Evolutionary conservation across 768 basidiomycete species (phyloP), one percentile per base, ranked within the genome.

Genomic region (Termitomyces heimii): DNA sequence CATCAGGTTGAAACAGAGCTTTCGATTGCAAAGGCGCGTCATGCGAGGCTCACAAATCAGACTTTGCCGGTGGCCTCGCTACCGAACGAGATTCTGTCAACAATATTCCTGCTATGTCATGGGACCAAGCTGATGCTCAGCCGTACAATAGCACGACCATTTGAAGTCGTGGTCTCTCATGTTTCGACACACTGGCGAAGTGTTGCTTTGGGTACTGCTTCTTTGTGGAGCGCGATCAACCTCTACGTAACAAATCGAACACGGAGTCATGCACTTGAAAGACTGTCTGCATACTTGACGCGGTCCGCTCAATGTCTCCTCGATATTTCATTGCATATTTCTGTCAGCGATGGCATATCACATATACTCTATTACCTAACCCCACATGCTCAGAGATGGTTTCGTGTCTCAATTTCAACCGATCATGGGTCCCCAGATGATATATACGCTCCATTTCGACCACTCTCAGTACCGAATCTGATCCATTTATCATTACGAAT

Each of bases 181-280:
- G 77, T 82, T 3, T 82, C 75, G 5, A 66, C 66, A 34, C 67
- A 66, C 39, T 83, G 80, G 79, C 71, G 80, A 20, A 62, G 68
- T 13, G 56, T 77, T 13, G 72, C 73, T 10, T 61, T 77, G 34
- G 64, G 65, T 13, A 77, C 73, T 0, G 75, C 78, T 4, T 64
- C 75, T 4, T 64, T 82, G 1, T 83, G 82, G 82, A 74, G 70
- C 39, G 66, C 62, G 32, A 71, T 81, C 56, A 57, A 68, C 29
- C 60, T 77, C 54, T 65, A 55, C 24, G 58, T 77, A 22, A 63
- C 68, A 14, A 58, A 63, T 18, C 58, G 53, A 29, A 63, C 63
- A 20, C 56, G 52, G 8, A 52, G 39, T 26, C 59, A 61, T 40
- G 58, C 68, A 16, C 57, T 70, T 34, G 58, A 66, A 43, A 66